Base-by-base conservation (phyloP, 1,284 basidiomycete genomes). In the Erythrobasidium hasegawianum region DNA sequence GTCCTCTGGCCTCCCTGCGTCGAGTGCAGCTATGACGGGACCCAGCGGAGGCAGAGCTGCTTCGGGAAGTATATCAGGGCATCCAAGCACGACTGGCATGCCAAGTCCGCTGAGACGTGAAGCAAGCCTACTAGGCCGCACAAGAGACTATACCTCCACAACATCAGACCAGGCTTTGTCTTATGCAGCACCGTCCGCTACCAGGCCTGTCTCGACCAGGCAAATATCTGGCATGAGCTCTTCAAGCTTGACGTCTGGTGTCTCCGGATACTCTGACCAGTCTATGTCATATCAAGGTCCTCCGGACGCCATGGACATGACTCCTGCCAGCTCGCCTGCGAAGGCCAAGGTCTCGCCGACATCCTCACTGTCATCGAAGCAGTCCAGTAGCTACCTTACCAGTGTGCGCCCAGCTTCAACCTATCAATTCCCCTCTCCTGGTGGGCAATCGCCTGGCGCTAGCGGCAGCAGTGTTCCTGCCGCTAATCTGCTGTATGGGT, bases 101-200 rank as follows among this genome's bases (percentile, higher is more conserved):
- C 61, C 61, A 10, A 56, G 52, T 13, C 62, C 62, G 2, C 53
- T 65, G 1, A 24, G 62, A 33, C n/a, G 55, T 16, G 62, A 65
- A 65, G 47, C 62, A 13, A 65, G 62, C 55, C 26, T 65, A 45
- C 29, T 65, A 16, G 57, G 55, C 47, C 13, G 24, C 16, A 57
- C 62, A 26, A 41, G 62, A 7, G 56, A 18, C 43, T n/a, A 58
- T 26, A 8, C 45, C 11, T 8, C 29, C 10, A 10, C 43, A 7
- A 43, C 61, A 24, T 13, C 61, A 22, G 24, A 24, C 45, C n/a
- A 18, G 45, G 7, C 8, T 14, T 18, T 18, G n/a, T 16, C 61
- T 9, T 20, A 10, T 47, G 13, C 4, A 14, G 22, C 27, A 1
- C 27, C 54, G 22, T 5, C 26, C 52, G 54, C 13, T 20, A 16